phyloP scores from a whole-genome alignment of 2,329 filamentous ascomycete species.

The Monosporascus sp. region DNA sequence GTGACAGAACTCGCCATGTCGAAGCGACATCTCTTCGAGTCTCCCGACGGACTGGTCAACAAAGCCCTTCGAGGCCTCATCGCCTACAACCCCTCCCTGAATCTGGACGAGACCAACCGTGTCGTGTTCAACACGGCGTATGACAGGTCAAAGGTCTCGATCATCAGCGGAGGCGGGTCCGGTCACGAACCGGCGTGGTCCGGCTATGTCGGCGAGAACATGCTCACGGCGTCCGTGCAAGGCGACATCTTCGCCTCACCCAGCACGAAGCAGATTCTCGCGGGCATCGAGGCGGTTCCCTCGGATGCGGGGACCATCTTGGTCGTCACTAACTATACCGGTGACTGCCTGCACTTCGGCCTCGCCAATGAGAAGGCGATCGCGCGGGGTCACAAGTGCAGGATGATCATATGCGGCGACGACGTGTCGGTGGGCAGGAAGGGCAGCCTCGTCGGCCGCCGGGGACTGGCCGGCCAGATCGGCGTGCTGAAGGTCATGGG shows the following conservation, averaged over 20 bases:
- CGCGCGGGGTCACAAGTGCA: constrained; percentile 46
- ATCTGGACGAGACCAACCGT: constrained; percentile 44
- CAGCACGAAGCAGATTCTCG: constrained; percentile 56
- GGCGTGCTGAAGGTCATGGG: constrained; percentile 54
- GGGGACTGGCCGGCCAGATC: constrained; percentile 58
- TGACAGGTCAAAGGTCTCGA: constrained; percentile 38
- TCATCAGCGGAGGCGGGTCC: constrained; percentile 51
- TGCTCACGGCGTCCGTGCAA: constrained; percentile 55
- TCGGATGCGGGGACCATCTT: constrained; percentile 51
- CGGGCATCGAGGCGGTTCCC: constrained; percentile 50
- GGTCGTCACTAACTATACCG: constrained; percentile 61
- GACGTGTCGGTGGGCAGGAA: constrained; percentile 58
- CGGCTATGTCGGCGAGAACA: constrained; percentile 56
- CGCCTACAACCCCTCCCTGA: constrained; percentile 46
- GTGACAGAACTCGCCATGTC: constrained; percentile 34
- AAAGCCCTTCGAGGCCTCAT: constrained; percentile 47
- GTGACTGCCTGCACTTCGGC: constrained; percentile 58
- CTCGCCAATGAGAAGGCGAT: constrained; percentile 53
- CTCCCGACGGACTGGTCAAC: constrained; percentile 47
- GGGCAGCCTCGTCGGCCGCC: constrained; percentile 52
- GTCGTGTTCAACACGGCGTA: constrained; percentile 45
- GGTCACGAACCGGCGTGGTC: constrained; percentile 59
- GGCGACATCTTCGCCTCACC: constrained; percentile 62
- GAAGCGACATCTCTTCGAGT: constrained; percentile 46
- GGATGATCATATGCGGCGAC: constrained; percentile 57